These are phyloP conservation scores for Aspergillus diversus DNA, from an alignment of 495 filamentous ascomycete genomes.

Conservation along the genomic window DNA sequence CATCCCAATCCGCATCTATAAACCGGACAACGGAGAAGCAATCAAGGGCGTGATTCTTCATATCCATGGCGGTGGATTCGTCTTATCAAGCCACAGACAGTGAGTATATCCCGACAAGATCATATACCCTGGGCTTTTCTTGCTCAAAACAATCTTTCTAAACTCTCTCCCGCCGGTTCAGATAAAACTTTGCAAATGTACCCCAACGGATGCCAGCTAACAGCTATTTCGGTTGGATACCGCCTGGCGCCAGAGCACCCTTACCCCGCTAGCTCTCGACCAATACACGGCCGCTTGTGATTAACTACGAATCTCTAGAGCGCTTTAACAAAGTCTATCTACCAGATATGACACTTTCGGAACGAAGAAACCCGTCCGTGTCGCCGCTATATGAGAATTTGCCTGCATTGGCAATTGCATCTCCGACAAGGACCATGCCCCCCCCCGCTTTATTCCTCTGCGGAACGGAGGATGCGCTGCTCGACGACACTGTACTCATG, in stretches of 20 bases:
- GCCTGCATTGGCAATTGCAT: slow-evolving; percentile 8
- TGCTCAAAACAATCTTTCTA: not conserved
- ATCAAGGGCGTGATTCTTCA: slow-evolving; percentile 45
- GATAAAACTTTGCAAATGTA: slow-evolving; percentile 14
- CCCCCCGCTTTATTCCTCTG: slow-evolving; percentile 56
- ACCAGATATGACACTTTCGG: slow-evolving; percentile 38
- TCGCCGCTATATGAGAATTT: slow-evolving; percentile 53
- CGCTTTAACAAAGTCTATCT: slow-evolving; percentile 47
- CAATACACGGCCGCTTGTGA: slow-evolving; percentile 28
- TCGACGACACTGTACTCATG: slow-evolving; percentile 62
- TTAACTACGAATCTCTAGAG: slow-evolving; percentile 33
- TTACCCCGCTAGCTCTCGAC: slow-evolving; percentile 50
- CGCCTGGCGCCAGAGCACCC: slow-evolving; percentile 63
- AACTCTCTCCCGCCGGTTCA: not conserved
- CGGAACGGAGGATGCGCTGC: slow-evolving; percentile 56
- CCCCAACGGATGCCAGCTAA: slow-evolving; percentile 45
- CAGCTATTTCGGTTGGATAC: slow-evolving; percentile 59
- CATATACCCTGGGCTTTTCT: not conserved
- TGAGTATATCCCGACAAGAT: slow-evolving; percentile 20
- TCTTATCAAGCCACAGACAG: slow-evolving; percentile 28
- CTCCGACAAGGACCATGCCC: slow-evolving; percentile 44
- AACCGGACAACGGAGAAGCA: slow-evolving; percentile 41
- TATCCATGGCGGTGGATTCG: slow-evolving; percentile 60
- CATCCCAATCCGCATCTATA: slow-evolving; percentile 54
- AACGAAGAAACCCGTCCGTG: slow-evolving; percentile 41